Conservation (phyloP, 2,329 filamentous ascomycete species). For the Biscogniauxia marginata region DNA sequence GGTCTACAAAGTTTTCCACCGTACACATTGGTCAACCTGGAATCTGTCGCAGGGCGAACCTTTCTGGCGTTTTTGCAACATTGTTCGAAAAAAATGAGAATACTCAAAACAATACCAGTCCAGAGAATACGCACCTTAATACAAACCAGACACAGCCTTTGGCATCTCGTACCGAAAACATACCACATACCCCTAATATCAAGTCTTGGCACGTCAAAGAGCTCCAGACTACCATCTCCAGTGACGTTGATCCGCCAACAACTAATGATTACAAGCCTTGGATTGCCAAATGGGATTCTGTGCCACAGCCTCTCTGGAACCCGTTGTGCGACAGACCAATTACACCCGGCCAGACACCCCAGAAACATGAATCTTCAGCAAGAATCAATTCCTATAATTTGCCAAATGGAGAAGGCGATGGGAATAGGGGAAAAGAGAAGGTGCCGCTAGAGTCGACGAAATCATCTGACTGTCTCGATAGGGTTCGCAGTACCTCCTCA, state of each 20-base stretch:
- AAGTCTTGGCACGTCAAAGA: conserved; percentile 1
- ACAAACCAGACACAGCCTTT: conserved; percentile 1
- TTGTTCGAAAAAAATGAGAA: conserved; percentile 17
- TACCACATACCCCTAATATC: background rate
- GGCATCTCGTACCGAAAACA: conserved; percentile 7
- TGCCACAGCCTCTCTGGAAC: background rate
- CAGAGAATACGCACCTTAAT: background rate
- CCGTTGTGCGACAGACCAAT: background rate
- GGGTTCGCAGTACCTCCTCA: conserved; percentile 11
- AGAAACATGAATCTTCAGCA: background rate
- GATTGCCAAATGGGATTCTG: background rate
- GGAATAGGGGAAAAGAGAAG: background rate
- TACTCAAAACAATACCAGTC: background rate
- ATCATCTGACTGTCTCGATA: background rate
- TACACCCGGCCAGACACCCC: background rate
- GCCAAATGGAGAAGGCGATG: conserved; percentile 1
- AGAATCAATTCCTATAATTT: conserved; percentile 8
- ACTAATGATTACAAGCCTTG: background rate
- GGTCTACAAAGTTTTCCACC: conserved; percentile 6
- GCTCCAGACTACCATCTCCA: background rate
- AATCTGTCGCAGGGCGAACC: conserved; percentile 5
- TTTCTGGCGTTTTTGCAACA: conserved; percentile 13
- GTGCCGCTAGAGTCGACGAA: background rate
- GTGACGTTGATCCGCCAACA: background rate
- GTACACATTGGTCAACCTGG: conserved; percentile 10